These are phyloP conservation scores for Ascosphaera aggregata DNA, from an alignment of 2,329 filamentous ascomycete species.

Conservation along the genomic window DNA sequence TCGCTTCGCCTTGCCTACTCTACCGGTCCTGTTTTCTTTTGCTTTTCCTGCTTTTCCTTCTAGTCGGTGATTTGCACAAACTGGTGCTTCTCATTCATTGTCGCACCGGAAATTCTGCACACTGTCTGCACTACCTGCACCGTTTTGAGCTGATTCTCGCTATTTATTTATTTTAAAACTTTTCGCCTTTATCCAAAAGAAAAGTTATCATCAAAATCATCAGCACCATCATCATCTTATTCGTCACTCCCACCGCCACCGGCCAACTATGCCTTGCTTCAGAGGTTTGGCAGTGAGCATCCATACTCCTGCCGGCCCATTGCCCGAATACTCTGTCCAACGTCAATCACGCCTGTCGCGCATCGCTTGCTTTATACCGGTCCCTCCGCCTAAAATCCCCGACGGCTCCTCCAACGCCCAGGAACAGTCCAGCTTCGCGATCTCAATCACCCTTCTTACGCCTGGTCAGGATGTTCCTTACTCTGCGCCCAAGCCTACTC, in stretches of 20 bases:
- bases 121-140: too few species aligned
- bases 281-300: slow-evolving; percentile 98
- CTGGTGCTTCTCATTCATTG: too few species aligned
- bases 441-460: slow-evolving; percentile 88
- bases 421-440: slow-evolving; percentile 88
- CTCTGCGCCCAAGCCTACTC: slow-evolving; percentile 60
- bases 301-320: slow-evolving; percentile 55
- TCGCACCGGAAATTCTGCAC: too few species aligned
- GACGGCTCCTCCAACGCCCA: slow-evolving; percentile 47
- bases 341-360: slow-evolving; percentile 76
- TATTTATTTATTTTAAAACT: too few species aligned
- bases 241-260: background rate
- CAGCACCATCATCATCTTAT: background rate
- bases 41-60: too few species aligned
- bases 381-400: slow-evolving; percentile 63
- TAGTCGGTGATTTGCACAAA: too few species aligned
- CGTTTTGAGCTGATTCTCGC: too few species aligned
- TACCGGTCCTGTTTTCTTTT: too few species aligned
- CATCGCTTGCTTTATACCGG: slow-evolving; percentile 93
- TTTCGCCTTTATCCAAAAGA: too few species aligned
- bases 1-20: too few species aligned
- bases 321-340: slow-evolving; percentile 85
- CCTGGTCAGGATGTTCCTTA: slow-evolving; percentile 77
- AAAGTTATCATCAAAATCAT: too few species aligned
- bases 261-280: slow-evolving; percentile 62